Percentiles rank a stretch among this genome's conserved stretches.
Conservation (phyloP, 768 basidiomycete genomes). For the Amanita exitialis region DNA sequence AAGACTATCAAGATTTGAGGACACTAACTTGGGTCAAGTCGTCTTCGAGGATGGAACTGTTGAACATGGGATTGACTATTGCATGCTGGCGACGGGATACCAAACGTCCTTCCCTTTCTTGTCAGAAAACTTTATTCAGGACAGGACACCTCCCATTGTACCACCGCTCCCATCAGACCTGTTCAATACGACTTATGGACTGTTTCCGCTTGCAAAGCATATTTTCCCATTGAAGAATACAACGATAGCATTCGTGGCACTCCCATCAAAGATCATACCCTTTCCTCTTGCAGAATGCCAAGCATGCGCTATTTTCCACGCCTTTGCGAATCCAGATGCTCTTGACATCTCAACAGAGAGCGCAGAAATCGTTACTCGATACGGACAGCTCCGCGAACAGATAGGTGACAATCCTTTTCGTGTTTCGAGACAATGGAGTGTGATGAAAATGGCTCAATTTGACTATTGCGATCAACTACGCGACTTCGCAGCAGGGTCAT, state of each 20-base stretch:
- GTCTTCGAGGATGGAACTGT: slow-evolving; percentile 31
- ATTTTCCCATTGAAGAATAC: slow-evolving; percentile 49
- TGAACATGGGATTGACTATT: slow-evolving; percentile 47
- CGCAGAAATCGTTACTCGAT: slow-evolving; percentile 36
- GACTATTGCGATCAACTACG: slow-evolving; percentile 55
- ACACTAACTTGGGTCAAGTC: background rate
- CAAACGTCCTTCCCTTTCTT: slow-evolving; percentile 58
- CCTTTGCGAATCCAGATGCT: slow-evolving; percentile 39
- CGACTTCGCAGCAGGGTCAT: slow-evolving; percentile 30
- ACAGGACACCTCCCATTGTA: slow-evolving; percentile 28
- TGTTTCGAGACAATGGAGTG: slow-evolving; percentile 50
- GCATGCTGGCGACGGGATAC: slow-evolving; percentile 74
- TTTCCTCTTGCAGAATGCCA: slow-evolving; percentile 77
- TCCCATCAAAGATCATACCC: slow-evolving; percentile 50
- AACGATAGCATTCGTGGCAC: slow-evolving; percentile 57
- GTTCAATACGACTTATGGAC: slow-evolving; percentile 52
- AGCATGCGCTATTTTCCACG: slow-evolving; percentile 48
- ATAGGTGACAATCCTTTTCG: slow-evolving; percentile 18
- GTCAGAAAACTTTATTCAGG: slow-evolving; percentile 17
- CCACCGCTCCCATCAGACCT: slow-evolving; percentile 38
- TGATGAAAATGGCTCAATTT: slow-evolving; percentile 48
- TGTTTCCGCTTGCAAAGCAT: slow-evolving; percentile 66
- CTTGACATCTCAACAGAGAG: slow-evolving; percentile 41
- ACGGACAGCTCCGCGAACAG: slow-evolving; percentile 27
- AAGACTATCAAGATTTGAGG: slow-evolving; percentile 34